Evolutionary conservation across 345 rosid genomes (phyloP).

Genomic region (Moricandia moricandioides): DNA sequence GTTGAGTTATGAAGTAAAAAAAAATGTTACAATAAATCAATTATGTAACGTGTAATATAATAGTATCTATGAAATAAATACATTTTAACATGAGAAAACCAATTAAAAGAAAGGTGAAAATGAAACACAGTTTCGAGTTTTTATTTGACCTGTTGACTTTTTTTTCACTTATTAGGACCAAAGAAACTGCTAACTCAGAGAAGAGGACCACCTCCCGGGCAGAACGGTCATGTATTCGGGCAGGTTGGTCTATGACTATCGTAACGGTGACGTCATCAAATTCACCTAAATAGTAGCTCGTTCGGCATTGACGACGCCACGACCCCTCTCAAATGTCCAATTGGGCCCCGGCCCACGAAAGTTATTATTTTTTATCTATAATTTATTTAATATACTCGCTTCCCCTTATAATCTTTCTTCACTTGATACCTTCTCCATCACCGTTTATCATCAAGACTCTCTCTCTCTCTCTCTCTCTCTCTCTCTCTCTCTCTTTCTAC

Average conservation of each 20-base stretch:
- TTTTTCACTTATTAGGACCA: conserved; percentile 14
- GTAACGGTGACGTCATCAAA: conserved; percentile 25
- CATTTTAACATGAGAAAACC: background rate
- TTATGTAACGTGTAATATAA: background rate
- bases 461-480: conserved; percentile 17
- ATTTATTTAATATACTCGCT: background rate
- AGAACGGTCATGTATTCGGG: conserved; percentile 35
- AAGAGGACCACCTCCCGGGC: conserved; percentile 30
- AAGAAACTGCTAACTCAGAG: conserved; percentile 11
- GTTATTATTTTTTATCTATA: background rate
- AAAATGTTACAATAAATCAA: background rate
- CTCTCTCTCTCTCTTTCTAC: background rate
- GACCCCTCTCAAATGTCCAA: conserved; percentile 2
- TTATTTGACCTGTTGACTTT: conserved; percentile 37
- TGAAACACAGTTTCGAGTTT: conserved; percentile 25
- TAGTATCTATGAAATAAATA: background rate
- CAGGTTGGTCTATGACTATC: conserved; percentile 24
- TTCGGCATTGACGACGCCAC: conserved; percentile 30
- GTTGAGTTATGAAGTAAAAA: background rate
- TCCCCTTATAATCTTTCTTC: conserved; percentile 16
- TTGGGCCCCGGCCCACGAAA: conserved; percentile 42
- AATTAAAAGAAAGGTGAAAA: background rate
- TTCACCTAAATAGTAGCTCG: conserved; percentile 1
- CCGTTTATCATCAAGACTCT: conserved; percentile 1
- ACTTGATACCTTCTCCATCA: conserved; percentile 13